Evolutionary conservation across 257 asterid genomes (phyloP).

Genomic region (Linderniella brevidens): DNA sequence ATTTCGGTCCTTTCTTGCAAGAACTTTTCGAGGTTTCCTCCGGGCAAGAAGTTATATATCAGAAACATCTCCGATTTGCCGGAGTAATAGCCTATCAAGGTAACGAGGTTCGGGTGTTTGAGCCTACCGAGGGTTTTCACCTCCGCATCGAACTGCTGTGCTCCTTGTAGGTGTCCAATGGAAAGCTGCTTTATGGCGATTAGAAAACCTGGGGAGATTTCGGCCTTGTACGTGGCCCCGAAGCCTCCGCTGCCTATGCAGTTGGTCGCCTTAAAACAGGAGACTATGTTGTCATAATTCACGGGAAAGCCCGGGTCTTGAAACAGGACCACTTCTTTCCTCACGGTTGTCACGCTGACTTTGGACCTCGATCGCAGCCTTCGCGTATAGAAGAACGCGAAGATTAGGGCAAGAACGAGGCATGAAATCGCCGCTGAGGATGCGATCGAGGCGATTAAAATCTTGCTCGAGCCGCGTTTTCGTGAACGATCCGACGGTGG

Average conservation of each 20-base stretch:
- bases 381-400: constrained; percentile 43
- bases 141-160: constrained; percentile 80
- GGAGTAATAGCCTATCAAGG: constrained; percentile 83
- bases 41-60: constrained; percentile 65
- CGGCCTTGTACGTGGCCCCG: constrained; percentile 93
- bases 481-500: constrained; percentile 14
- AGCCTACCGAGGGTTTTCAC: constrained; percentile 71
- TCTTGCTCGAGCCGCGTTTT: constrained; percentile 32
- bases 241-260: constrained; percentile 95
- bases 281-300: constrained; percentile 67
- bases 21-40: constrained; percentile 84
- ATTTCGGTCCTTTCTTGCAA: constrained; percentile 60
- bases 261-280: constrained; percentile 66
- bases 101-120: constrained; percentile 74
- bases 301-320: constrained; percentile 63
- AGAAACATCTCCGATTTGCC: constrained; percentile 89
- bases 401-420: constrained; percentile 48
- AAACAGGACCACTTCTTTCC: constrained; percentile 71
- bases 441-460: constrained; percentile 72
- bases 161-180: constrained; percentile 60
- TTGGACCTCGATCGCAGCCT: constrained; percentile 71
- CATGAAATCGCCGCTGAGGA: constrained; percentile 75
- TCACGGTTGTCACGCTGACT: constrained; percentile 60
- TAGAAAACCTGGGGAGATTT: constrained; percentile 65
- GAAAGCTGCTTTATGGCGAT: constrained; percentile 77